phyloP scores from a whole-genome alignment of 1,284 basidiomycete genomes.

The Leccinum laetum region DNA sequence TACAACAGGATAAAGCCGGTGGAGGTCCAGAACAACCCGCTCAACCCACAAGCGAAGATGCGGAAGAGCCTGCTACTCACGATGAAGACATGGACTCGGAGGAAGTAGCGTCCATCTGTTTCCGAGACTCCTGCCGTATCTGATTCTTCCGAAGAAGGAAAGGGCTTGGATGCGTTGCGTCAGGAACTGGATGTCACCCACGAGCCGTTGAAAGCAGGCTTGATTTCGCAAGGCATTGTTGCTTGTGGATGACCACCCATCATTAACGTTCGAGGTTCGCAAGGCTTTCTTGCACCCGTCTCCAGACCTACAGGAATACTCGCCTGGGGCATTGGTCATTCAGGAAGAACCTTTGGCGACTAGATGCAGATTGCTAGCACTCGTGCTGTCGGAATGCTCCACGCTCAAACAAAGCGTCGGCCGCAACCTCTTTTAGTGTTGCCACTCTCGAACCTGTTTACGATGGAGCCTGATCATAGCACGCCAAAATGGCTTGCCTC shows the following conservation, averaged over 20 bases:
- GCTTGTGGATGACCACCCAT: constrained; percentile 86
- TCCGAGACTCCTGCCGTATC: constrained; percentile 9
- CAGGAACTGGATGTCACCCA: constrained; percentile 68
- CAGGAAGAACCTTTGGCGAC: constrained; percentile 77
- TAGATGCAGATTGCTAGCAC: constrained; percentile 82
- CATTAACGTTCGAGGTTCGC: constrained; percentile 89
- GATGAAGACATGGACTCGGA: constrained; percentile 33
- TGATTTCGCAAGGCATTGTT: constrained; percentile 69
- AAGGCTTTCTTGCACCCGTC: constrained; percentile 71
- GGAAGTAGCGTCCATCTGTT: constrained; percentile 21
- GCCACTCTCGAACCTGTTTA: constrained; percentile 54
- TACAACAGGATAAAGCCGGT: constrained; percentile 31
- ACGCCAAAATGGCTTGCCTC: constrained; percentile 85
- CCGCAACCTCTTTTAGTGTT: constrained; percentile 61
- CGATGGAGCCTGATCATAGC: constrained; percentile 48
- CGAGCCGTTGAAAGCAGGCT: constrained; percentile 62
- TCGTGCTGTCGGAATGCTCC: constrained; percentile 78
- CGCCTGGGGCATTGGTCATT: constrained; percentile 61
- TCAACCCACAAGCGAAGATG: constrained; percentile 29
- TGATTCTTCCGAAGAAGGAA: constrained; percentile 36
- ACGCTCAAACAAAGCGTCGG: constrained; percentile 52
- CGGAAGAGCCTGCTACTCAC: constrained; percentile 23
- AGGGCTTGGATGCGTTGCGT: constrained; percentile 59
- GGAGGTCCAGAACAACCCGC: constrained; percentile 28
- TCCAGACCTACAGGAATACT: constrained; percentile 64